Evolutionary conservation across 1,284 basidiomycete genomes (phyloP), one percentile per base, ranked within the genome.

Genomic region (Pisolithus thermaeus): DNA sequence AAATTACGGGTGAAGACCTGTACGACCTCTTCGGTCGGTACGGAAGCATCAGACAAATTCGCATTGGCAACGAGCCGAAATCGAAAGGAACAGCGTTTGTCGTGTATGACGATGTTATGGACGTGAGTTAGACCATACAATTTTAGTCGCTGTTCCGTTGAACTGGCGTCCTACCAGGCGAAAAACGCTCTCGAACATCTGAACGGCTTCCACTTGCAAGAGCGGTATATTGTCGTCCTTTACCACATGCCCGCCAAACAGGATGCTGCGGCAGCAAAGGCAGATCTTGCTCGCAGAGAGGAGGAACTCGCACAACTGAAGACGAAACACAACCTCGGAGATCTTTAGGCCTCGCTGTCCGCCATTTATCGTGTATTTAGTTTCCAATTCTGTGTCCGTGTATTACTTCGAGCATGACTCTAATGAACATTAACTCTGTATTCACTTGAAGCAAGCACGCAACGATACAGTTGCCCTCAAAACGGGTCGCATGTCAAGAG

Each of bases 11-110:
- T 45, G 86, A 93, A 53, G 95, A 97, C 69, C 72, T 98, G 57
- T 98, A 98, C 70, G 96, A 99, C 72, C 78, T 99, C 53, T 99
- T 99, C 65, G 96, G 95, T 51, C 90, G 93, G 56, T 99, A 99
- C 74, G 96, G 96, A 41, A 91, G 91, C 59, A 93, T 99, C 63
- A 86, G 96, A 41, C 96, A 99, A 70, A 88, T 99, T 59, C 83
- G 96, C 51, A 83, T 97, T 58, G 96, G 96, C 44, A 94, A 85
- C 59, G 91, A 95, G 62, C 75, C 80, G 52, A 97, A 97, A 73
- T 91, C 93, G 27, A 92, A 90, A 63, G 96, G 96, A 20, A 98
- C 96, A 11, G 97, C 96, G 0, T 99, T 96, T 65, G 90, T 99
- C 12, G 92, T 92, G 9, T 91, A 87, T 61, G 88, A 91, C 61